These are phyloP conservation scores for Naganishia albida DNA, from an alignment of 1,284 basidiomycete genomes.

Conservation along the genomic window DNA sequence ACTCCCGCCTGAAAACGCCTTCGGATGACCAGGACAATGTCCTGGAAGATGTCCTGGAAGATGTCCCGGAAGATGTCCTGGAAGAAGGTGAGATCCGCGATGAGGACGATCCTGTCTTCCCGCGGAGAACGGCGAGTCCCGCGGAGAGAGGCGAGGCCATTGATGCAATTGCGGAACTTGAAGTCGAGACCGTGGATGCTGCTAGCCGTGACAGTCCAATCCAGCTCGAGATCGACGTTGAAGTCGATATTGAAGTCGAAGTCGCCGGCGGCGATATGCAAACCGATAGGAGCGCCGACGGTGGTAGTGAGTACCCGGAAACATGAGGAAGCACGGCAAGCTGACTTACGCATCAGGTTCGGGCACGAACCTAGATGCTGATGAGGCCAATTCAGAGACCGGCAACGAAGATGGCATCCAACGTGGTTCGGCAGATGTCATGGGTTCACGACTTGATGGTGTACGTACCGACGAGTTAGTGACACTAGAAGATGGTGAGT, in stretches of 20 bases:
- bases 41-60: conserved; percentile 18
- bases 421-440: conserved; percentile 9
- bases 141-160: background rate
- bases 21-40: conserved; percentile 2
- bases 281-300: background rate
- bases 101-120: background rate
- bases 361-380: background rate
- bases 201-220: background rate
- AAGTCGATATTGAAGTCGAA: background rate
- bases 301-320: background rate
- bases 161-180: background rate
- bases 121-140: no score
- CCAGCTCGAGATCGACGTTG: background rate
- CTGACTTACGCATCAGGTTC: background rate
- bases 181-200: background rate
- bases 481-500: conserved; percentile 26
- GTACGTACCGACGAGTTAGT: conserved; percentile 19
- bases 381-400: background rate
- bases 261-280: background rate
- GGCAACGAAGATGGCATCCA: conserved; percentile 9
- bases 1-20: background rate
- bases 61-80: conserved; percentile 4
- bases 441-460: conserved; percentile 20
- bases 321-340: background rate
- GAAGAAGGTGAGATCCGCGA: conserved; percentile 14